Evolutionary conservation across 768 basidiomycete species (phyloP), one percentile per base, ranked within the genome.

Genomic region (Pleurotus ostreatus): DNA sequence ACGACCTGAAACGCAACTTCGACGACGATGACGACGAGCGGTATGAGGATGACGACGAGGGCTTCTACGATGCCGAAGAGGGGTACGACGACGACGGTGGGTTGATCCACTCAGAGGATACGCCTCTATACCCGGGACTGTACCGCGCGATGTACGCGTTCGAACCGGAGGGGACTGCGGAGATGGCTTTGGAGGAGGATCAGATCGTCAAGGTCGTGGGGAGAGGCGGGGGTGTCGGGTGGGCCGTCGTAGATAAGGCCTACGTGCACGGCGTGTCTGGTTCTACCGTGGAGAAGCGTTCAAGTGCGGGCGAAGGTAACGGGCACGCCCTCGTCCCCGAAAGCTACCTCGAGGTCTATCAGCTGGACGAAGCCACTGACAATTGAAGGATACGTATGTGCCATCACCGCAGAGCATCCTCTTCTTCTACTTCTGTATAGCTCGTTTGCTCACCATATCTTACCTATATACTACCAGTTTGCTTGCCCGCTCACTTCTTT

Each of bases 71-170:
- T 55, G 62, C 60, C 1, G 64, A 55, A 12, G 65, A 60, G 7
- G 65, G 57, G 12, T 58, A 63, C 20, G 66, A 64, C 3, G 62
- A 47, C n/a, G 68, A 40, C 1, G 72, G 16, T 0, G 38, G 37
- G 2, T 38, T 38, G 11, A 39, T 20, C 4, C 43, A 38, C 20
- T 26, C 44, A 3, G 46, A 70, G 5, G 74, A 73, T 13, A 76
- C 75, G 5, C 76, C 75, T 41, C 76, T 90, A 1, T 70, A 75
- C 18, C 87, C 91, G 0, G 92, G 92, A 0, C 57, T 88, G 1
- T 94, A 94, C 63, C 82, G 86, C 13, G 89, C 92, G 6, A 11
- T 91, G 67, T 94, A 87, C 60, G 76, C 83, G 3, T 93, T 94
- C 60, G 84, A 85, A 58, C 87, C 89, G 0, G 89, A 92, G 62